Conservation (phyloP, 2,329 filamentous ascomycete species). For the Phoma sp. region DNA sequence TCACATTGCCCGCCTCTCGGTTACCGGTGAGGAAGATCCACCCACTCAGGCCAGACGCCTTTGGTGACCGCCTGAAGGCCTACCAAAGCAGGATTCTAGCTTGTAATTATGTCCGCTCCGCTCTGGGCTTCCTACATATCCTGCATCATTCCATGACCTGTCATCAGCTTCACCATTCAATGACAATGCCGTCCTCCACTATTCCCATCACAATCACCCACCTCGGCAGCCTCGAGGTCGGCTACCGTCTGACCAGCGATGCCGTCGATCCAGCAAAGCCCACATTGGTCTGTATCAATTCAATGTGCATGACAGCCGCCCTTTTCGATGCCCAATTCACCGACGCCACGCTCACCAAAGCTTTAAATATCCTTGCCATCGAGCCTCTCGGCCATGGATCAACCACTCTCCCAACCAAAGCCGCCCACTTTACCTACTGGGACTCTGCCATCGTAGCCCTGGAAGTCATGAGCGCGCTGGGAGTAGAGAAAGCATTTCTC, state of each 20-base stretch:
- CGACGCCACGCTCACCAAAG: slow-evolving; percentile 39
- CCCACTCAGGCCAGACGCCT: slow-evolving; percentile 8
- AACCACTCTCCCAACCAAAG: slow-evolving; percentile 37
- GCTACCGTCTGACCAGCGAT: slow-evolving; percentile 19
- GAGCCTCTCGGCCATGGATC: slow-evolving; percentile 60
- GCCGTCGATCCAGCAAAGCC: slow-evolving; percentile 12
- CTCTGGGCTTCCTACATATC: too few relatives aligned
- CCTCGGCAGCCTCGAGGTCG: slow-evolving; percentile 16
- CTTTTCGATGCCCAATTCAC: slow-evolving; percentile 43
- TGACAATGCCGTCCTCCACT: slow-evolving; percentile 11
- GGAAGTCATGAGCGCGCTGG: slow-evolving; percentile 13
- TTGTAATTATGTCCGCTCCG: too few relatives aligned
- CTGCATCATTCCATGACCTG: too few relatives aligned
- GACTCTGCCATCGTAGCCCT: slow-evolving; percentile 11
- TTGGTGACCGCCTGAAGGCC: slow-evolving; percentile 5
- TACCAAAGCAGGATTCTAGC: background rate
- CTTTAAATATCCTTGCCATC: slow-evolving; percentile 58
- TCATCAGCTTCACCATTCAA: too few relatives aligned
- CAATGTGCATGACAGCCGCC: slow-evolving; percentile 21
- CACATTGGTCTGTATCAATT: slow-evolving; percentile 19
- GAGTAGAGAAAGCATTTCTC: slow-evolving; percentile 6
- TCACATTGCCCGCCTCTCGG: slow-evolving; percentile 7
- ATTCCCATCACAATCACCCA: slow-evolving; percentile 15
- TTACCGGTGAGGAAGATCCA: slow-evolving; percentile 9
- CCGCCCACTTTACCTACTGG: slow-evolving; percentile 17